Evolutionary conservation across 176 grass and related monocot genomes (phyloP), one percentile per base, ranked within the genome.

Genomic region (Thinopyrum elongatum): DNA sequence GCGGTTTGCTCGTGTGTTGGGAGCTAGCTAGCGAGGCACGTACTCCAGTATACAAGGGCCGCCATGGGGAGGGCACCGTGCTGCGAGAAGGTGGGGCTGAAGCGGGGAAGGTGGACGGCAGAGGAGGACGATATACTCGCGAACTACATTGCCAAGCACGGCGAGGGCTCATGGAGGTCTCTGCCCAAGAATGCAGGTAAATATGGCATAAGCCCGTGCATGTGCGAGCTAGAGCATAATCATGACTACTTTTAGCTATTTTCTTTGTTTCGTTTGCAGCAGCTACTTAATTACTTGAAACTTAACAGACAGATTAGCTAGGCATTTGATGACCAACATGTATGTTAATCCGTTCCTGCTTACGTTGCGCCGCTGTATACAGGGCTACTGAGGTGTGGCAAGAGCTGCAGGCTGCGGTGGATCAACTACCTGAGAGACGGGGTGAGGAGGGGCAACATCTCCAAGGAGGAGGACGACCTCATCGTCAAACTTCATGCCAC

Each of bases 31-130:
- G 72, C 2, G 27, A 77, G 31, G 6, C 19, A 10, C 46, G 6
- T 51, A 42, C 10, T 11, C 39, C 41, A 9, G 57, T n/a, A 58
- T 58, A 58, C 19, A 58, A 58, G 55, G 42, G 62, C 12, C 10
- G 8, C n/a, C 10, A 98, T 98, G 96, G 96, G 96, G 74, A 94
- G 96, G 92, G 93, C 95, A 58, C 95, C 95, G 51, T 98, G 95
- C 88, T 98, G 95, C 83, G 93, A 94, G 13, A 98, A 98, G 90
- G 90, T 93, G 23, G 95, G 95, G 35, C 70, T 98, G 31, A 98
- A 94, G 90, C 92, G 88, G 33, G 95, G 93, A 29, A 82, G 93
- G 85, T 98, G 95, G 95, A 95, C 95, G 14, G 41, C 91, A 42
- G 95, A 92, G 77, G 95, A 98, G 79, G 95, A 98, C 51, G 91